Evolutionary conservation across 2,329 filamentous ascomycete genomes (phyloP), one percentile per base, ranked within the genome.

Genomic region (Cladosporium sp.): DNA sequence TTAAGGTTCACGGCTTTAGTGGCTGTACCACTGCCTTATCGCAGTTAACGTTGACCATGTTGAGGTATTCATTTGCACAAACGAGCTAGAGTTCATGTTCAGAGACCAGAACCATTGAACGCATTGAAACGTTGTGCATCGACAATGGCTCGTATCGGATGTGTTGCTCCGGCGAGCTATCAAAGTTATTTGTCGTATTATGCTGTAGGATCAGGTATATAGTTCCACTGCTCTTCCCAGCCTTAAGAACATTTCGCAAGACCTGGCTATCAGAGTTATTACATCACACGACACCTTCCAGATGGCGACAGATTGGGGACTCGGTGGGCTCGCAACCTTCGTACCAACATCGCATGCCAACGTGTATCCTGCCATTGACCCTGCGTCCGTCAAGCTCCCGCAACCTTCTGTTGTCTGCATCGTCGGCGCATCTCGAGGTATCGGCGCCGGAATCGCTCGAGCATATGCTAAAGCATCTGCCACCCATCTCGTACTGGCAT

Each of bases 341-440:
- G 61, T 60, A 21, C 25, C 49, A 58, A 51, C 26, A 8, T 46
- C 64, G 1, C 63, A 65, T 30, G 28, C 59, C 13, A 48, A 65
- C 5, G 23, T 65, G 8, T 61, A 65, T 30, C 48, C 57, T 16
- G 28, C 59, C 16, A 66, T 67, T 28, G 65, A 68, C 43, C 60
- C 68, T 7, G 48, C 57, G 14, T 64, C 51, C 2, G 56, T 65
- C 21, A 70, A 49, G 3, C 68, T 79, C 18, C 71, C 73, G 3
- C 63, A 62, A 2, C 67, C 70, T 1, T 79, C 74, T 65, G 69
- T 73, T 18, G 76, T 76, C 32, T 75, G 74, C 63, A 72, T 79
- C 25, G 68, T 79, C n/a, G 78, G 78, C 13, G 77, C 76, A 7
- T 74, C 73, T 32, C 70, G 75, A 28, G 76, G 76, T 21, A 77